Evolutionary conservation across 202 grass and related monocot genomes (phyloP).

Genomic region (Cymbopogon flexuosus): DNA sequence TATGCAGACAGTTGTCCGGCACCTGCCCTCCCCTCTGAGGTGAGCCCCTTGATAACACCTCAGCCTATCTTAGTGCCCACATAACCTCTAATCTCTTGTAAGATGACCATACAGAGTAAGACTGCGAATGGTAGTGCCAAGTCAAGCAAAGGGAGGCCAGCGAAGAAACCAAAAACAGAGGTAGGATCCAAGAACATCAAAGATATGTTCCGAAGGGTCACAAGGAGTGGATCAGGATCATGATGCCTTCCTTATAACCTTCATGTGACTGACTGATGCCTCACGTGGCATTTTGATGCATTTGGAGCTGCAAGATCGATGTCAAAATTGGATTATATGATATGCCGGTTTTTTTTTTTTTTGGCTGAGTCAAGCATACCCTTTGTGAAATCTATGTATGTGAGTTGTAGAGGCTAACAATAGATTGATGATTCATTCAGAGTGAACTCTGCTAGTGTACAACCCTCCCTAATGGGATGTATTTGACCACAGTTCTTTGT

Average conservation of each 20-base stretch:
- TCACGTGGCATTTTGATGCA: background rate
- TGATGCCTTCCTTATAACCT: background rate
- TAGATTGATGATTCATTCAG: background rate
- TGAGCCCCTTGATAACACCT: constrained; percentile 26
- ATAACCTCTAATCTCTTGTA: constrained; percentile 1
- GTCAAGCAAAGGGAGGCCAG: constrained; percentile 55
- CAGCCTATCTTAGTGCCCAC: background rate
- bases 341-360: background rate
- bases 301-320: background rate
- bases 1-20: constrained; percentile 32
- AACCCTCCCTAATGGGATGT: no score
- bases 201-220: constrained; percentile 83
- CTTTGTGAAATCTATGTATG: background rate
- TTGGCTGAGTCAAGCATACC: background rate
- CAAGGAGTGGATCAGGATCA: constrained; percentile 48
- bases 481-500: no score
- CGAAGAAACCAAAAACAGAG: constrained; percentile 65
- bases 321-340: background rate
- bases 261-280: background rate
- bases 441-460: background rate
- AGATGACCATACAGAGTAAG: constrained; percentile 37
- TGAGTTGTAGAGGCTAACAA: background rate
- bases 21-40: constrained; percentile 38
- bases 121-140: constrained; percentile 31
- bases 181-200: constrained; percentile 79